Percentiles rank a stretch among this genome's conserved stretches.
Conservation (phyloP, 805 yeast species). For the Metschnikowia aberdeeniae region DNA sequence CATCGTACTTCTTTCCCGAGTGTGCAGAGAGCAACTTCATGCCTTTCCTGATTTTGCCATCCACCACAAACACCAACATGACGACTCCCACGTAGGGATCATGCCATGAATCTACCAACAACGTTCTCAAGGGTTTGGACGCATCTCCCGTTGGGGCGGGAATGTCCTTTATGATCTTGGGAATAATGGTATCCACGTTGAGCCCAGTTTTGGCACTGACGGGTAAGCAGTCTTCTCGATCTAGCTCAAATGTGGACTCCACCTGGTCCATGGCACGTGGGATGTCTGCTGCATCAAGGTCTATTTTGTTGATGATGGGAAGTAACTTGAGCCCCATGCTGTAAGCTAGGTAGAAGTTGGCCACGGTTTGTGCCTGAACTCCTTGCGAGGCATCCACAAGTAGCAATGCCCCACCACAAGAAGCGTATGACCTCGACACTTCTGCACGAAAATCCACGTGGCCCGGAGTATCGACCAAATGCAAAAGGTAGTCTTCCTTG, state of each 20-base stretch:
- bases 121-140: conserved; percentile 57
- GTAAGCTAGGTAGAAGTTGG: conserved; percentile 87
- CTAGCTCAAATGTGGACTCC: conserved; percentile 77
- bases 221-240: conserved; percentile 66
- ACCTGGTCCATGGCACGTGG: conserved; percentile 79
- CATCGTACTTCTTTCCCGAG: conserved; percentile 72
- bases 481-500: conserved; percentile 73
- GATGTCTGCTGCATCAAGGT: conserved; percentile 82
- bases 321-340: conserved; percentile 75
- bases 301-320: conserved; percentile 91
- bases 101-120: conserved; percentile 97
- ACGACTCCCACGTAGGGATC: conserved; percentile 91
- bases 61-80: conserved; percentile 76
- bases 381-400: conserved; percentile 95
- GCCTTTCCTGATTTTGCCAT: conserved; percentile 74
- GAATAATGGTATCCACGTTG: conserved; percentile 74
- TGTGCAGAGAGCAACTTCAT: conserved; percentile 74
- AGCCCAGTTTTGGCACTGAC: conserved; percentile 92
- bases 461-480: conserved; percentile 95
- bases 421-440: conserved; percentile 89
- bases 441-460: conserved; percentile 96
- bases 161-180: conserved; percentile 75
- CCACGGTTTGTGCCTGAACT: conserved; percentile 97
- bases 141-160: conserved; percentile 68
- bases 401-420: conserved; percentile 90